These are phyloP conservation scores for Phalaenopsis aphrodite DNA, from an alignment of 106 monocot species.

Conservation along the genomic window DNA sequence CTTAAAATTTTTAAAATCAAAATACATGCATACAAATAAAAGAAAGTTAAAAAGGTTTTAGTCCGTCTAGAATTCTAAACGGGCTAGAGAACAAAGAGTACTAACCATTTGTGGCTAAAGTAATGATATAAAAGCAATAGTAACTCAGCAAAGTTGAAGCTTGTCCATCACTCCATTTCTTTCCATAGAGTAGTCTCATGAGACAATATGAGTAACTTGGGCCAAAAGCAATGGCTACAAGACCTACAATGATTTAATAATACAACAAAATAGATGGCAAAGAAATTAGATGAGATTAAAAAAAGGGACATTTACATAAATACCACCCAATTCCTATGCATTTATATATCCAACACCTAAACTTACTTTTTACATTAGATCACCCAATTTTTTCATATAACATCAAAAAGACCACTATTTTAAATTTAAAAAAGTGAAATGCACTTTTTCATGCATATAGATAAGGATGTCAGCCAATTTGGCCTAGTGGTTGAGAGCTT, in stretches of 20 bases:
- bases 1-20: not conserved
- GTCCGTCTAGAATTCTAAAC: not conserved
- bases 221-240: slow-evolving; percentile 78
- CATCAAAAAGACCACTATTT: no score
- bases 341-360: no score
- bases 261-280: not conserved
- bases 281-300: no score
- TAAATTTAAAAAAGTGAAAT: no score
- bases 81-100: not conserved
- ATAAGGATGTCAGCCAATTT: no score
- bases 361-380: no score
- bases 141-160: slow-evolving; percentile 58
- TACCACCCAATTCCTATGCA: no score
- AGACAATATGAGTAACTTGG: slow-evolving; percentile 89
- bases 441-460: no score
- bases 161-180: slow-evolving; percentile 91
- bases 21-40: not conserved
- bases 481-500: no score
- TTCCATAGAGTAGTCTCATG: slow-evolving; percentile 74
- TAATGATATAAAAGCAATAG: slow-evolving; percentile 83
- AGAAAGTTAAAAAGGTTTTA: not conserved
- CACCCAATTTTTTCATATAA: no score
- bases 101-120: slow-evolving; percentile 91
- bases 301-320: no score
- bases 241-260: slow-evolving; percentile 38